A percentile compares a stretch with the other conserved stretches of the same genome.
Conservation (phyloP, 2,329 filamentous ascomycete species). For the Neofusicoccum sp. region DNA sequence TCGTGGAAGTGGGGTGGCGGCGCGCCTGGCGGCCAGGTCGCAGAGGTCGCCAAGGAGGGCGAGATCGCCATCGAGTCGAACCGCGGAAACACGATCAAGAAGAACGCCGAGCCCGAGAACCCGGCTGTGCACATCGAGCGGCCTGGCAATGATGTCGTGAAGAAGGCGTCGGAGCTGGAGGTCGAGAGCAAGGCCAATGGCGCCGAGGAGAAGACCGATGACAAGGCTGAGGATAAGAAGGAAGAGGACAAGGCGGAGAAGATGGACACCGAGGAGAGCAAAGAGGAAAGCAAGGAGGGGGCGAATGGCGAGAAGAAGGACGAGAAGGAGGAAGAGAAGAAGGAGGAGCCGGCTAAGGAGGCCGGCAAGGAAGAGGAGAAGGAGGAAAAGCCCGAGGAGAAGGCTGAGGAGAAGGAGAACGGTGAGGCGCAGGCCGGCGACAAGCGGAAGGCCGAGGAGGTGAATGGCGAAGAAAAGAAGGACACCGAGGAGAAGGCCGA, state of each 20-base stretch:
- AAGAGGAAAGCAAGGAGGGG: constrained; percentile 28
- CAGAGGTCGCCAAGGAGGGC: constrained; percentile 57
- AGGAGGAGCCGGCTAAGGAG: constrained; percentile 36
- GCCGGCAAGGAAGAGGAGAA: constrained; percentile 29
- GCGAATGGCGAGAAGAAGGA: constrained; percentile 29
- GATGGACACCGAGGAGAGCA: constrained; percentile 30
- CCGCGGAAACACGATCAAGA: constrained; percentile 63
- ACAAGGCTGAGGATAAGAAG: constrained; percentile 27
- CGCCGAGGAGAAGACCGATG: constrained; percentile 25
- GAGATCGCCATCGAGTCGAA: constrained; percentile 61
- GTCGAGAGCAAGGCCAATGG: constrained; percentile 49
- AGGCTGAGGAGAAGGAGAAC: constrained; percentile 27
- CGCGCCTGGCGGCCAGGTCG: constrained; percentile 56
- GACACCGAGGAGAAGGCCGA: constrained; percentile 27
- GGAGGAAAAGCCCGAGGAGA: constrained; percentile 26
- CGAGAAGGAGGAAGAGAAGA: constrained; percentile 29
- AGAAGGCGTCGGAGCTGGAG: constrained; percentile 59
- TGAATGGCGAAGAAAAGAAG: constrained; percentile 27
- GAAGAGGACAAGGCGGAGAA: constrained; percentile 38
- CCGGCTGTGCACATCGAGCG: constrained; percentile 61
- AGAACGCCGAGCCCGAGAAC: constrained; percentile 59
- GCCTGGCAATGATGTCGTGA: constrained; percentile 64
- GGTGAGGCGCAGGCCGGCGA: constrained; percentile 33
- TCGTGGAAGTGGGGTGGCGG: constrained; percentile 62
- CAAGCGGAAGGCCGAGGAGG: constrained; percentile 35